A percentile compares a stretch with the other conserved stretches of the same genome.
These are phyloP conservation scores for Trypanosoma theileri DNA, from an alignment of 208 protist genomes.

Conservation along the genomic window DNA sequence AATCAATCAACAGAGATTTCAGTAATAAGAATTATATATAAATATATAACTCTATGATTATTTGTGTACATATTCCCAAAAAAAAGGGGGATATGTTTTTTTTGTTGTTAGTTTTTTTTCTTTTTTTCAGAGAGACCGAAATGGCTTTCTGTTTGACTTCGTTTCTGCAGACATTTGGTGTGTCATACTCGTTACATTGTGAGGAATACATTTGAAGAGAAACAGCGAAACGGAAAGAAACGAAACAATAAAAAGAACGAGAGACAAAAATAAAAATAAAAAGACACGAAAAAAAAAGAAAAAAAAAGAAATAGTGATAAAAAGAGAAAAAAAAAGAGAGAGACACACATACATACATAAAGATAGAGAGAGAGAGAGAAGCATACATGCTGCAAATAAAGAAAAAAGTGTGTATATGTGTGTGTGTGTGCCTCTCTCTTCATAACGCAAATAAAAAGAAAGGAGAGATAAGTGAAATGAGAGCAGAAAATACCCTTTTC, in stretches of 20 bases:
- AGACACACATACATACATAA: not conserved
- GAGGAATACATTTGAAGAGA: no score
- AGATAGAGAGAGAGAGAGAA: not conserved
- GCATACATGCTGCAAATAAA: not conserved
- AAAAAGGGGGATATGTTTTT: not conserved
- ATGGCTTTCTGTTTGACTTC: not conserved
- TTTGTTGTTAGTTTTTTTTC: slow-evolving; percentile 3
- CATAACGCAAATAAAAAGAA: not conserved
- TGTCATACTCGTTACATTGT: no score
- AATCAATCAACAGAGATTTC: not conserved
- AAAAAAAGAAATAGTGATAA: not conserved
- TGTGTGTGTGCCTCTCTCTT: not conserved
- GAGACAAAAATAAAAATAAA: not conserved
- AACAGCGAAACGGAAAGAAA: not conserved
- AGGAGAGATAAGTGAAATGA: no score
- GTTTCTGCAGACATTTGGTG: no score
- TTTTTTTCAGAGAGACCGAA: not conserved
- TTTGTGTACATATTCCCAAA: not conserved
- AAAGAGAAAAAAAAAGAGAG: not conserved
- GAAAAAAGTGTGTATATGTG: not conserved
- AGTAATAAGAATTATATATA: not conserved
- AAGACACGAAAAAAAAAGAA: not conserved
- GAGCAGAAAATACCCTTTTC: no score
- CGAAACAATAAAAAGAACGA: not conserved
- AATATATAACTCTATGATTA: slow-evolving; percentile 1